These are phyloP conservation scores for Nicotiana tomentosiformis DNA, from an alignment of 257 asterid species.

Conservation along the genomic window DNA sequence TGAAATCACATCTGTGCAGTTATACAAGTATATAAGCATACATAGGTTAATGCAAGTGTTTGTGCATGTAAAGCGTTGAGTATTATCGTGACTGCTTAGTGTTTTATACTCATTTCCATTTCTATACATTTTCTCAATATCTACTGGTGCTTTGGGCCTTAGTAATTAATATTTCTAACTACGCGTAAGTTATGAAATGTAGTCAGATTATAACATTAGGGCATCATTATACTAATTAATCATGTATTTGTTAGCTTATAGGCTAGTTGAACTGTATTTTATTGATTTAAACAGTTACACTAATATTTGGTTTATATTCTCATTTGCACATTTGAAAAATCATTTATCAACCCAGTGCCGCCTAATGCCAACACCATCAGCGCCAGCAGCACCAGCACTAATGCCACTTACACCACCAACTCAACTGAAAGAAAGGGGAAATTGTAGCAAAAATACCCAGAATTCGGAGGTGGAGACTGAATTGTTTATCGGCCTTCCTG, in stretches of 20 bases:
- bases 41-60: no score
- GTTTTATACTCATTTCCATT: background rate
- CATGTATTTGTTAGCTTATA: background rate
- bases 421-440: slow-evolving; percentile 12
- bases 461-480: slow-evolving; percentile 34
- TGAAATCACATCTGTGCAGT: no score
- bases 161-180: background rate
- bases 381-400: background rate
- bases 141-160: background rate
- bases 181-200: no score
- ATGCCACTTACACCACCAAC: background rate
- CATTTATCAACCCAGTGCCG: slow-evolving; percentile 16
- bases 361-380: background rate
- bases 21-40: no score
- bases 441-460: slow-evolving; percentile 19
- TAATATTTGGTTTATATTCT: background rate
- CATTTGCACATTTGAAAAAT: background rate
- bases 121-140: background rate
- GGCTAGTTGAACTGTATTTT: background rate
- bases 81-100: background rate
- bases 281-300: background rate
- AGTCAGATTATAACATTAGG: background rate
- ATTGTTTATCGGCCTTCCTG: slow-evolving; percentile 31
- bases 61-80: no score
- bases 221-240: background rate